These are phyloP conservation scores for Aspergillus novofumigatus DNA, from an alignment of 2,329 filamentous ascomycete species.

Conservation along the genomic window DNA sequence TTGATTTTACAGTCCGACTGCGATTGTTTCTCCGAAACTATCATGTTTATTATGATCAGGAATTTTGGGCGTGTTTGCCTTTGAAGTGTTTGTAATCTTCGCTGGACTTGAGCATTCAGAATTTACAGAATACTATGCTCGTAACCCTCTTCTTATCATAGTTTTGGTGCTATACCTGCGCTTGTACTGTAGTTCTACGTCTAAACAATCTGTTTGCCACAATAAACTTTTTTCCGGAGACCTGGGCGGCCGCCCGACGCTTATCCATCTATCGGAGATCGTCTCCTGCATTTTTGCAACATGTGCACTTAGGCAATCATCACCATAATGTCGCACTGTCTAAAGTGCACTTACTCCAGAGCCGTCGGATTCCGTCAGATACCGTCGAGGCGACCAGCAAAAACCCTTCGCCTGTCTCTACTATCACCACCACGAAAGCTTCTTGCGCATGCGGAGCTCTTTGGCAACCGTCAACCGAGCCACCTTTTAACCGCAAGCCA, in stretches of 20 bases:
- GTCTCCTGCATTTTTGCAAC: slow-evolving; percentile 1
- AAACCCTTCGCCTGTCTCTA: not conserved
- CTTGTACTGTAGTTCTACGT: not conserved
- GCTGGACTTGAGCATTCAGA: not conserved
- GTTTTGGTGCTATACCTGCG: not conserved
- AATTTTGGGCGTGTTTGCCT: not conserved
- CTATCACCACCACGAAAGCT: slow-evolving; percentile 1
- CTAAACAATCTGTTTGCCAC: slow-evolving; percentile 9
- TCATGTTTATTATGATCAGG: slow-evolving; percentile 7
- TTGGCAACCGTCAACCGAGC: not conserved
- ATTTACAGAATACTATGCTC: not conserved
- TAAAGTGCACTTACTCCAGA: slow-evolving; percentile 21
- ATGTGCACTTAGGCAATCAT: slow-evolving; percentile 1
- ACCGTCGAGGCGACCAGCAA: not conserved
- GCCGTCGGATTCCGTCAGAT: slow-evolving; percentile 6
- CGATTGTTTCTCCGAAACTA: slow-evolving; percentile 15
- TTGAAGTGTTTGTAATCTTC: not conserved
- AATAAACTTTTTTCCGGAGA: slow-evolving; percentile 13
- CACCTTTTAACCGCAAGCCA: slow-evolving; percentile 3
- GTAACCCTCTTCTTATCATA: not conserved
- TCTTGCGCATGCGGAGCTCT: slow-evolving; percentile 4
- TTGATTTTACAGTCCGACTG: slow-evolving; percentile 9
- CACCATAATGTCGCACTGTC: slow-evolving; percentile 26
- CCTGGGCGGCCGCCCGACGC: slow-evolving; percentile 13
- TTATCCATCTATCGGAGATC: slow-evolving; percentile 16